These are phyloP conservation scores for Pichia deserticola DNA, from an alignment of 805 yeast genomes.

Conservation along the genomic window DNA sequence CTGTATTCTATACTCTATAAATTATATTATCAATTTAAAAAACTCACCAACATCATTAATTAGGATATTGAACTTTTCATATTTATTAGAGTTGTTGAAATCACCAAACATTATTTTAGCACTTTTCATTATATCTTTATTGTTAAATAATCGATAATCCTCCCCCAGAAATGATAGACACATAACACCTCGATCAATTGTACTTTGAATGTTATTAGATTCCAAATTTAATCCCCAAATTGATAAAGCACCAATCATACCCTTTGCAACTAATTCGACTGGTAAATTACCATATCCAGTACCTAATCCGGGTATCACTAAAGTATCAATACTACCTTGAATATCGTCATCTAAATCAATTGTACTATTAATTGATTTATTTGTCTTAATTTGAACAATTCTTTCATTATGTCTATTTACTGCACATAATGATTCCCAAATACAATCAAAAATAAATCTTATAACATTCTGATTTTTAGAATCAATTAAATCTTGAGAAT, in stretches of 20 bases:
- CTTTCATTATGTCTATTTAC: constrained; percentile 16
- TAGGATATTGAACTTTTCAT: constrained; percentile 2
- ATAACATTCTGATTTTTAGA: neutral
- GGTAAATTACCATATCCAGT: constrained; percentile 35
- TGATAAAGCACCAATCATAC: constrained; percentile 31
- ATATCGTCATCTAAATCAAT: neutral
- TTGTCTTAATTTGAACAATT: neutral
- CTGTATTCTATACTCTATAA: neutral
- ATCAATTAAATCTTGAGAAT: constrained; percentile 1
- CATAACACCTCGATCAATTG: constrained; percentile 12
- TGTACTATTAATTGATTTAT: too few relatives aligned
- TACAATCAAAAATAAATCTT: constrained; percentile 30
- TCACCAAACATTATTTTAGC: neutral
- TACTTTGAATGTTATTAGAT: neutral
- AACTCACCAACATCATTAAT: constrained; percentile 7
- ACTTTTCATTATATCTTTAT: constrained; percentile 1
- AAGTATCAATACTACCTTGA: constrained; percentile 15
- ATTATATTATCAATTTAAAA: neutral
- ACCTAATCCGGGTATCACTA: constrained; percentile 33
- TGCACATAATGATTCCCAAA: constrained; percentile 29
- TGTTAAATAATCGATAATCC: constrained; percentile 11
- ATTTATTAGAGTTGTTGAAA: neutral
- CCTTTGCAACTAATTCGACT: constrained; percentile 24
- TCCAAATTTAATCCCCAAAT: constrained; percentile 16
- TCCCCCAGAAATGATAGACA: constrained; percentile 22